Percentiles rank a stretch among this genome's conserved stretches.
These are phyloP conservation scores for Quercus lobata DNA, from an alignment of 331 rosid genomes.

Conservation along the genomic window DNA sequence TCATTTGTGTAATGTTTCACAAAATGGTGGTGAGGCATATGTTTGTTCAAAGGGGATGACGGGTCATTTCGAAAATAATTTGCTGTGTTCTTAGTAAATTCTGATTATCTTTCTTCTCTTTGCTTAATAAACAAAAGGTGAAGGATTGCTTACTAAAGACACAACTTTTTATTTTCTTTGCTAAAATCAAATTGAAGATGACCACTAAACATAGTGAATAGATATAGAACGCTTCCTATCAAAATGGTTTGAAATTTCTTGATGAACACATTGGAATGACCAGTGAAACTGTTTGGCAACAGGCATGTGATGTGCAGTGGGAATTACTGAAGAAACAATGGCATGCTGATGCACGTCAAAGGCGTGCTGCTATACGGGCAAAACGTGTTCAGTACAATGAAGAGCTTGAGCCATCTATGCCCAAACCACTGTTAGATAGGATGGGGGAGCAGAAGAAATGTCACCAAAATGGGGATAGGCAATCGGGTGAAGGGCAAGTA, in stretches of 20 bases:
- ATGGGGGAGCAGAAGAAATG: not conserved
- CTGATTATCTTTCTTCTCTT: too few species aligned
- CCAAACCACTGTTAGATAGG: not conserved
- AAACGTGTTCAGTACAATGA: not conserved
- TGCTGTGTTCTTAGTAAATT: too few species aligned
- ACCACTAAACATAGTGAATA: conserved; percentile 5
- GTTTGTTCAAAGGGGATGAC: too few species aligned
- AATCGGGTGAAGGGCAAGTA: not conserved
- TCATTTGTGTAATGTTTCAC: too few species aligned
- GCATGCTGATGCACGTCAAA: not conserved
- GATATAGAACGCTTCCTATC: not conserved
- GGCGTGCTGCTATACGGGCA: not conserved
- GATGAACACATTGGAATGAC: conserved; percentile 12
- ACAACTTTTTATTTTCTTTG: too few species aligned
- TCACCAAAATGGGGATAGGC: conserved; percentile 1
- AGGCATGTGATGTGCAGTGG: too few species aligned
- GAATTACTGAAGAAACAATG: not conserved
- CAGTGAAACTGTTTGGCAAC: conserved; percentile 4
- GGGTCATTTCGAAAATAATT: too few species aligned
- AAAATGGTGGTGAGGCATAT: too few species aligned
- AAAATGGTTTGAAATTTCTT: not conserved
- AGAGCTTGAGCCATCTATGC: not conserved
- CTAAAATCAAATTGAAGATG: not conserved
- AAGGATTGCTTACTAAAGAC: too few species aligned
- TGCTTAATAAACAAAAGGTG: too few species aligned